Base-by-base conservation (phyloP, 1,139 yeast species). In the Taphrina betulina region DNA sequence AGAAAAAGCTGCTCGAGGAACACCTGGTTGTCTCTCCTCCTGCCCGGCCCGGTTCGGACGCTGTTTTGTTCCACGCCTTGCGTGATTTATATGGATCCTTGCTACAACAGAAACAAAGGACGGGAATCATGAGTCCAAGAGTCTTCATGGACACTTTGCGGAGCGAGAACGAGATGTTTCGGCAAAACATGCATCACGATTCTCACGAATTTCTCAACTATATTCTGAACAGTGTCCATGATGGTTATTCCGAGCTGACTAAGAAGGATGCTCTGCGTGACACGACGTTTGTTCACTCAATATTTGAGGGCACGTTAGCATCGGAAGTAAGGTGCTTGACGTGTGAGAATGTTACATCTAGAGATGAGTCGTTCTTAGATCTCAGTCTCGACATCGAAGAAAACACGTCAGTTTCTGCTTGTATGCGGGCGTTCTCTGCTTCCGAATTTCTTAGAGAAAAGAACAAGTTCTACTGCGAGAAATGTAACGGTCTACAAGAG, bases 171-270 rank as follows among this genome's bases (percentile, higher is more conserved):
- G 56, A 43, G 23, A 52, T 52, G 56, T 92, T 92, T 68, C 76
- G 95, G 61, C 85, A 89, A 60, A 82, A 85, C 53, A 89, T 90
- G 95, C 98, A 92, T 69, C 98, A 92, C 67, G 98, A 92, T 73
- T 96, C 98, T 2, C 98, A 92, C 70, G 98, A 92, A 69, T 92
- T 92, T 69, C 78, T 89, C 67, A 90, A 90, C 68, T 90, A 87
- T 66, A 70, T 90, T 62, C 75, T 92, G 54, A 92, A 92, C 69
- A 86, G 83, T 62, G 79, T 87, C 28, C 81, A 89, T 58, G 98
- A 92, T 63, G 76, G 79, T 34, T 70, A 86, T 29, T 81, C 79
- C 57, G 67, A 40, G 12, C 60, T 60, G 45, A 61, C 60, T 19
- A 38, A 61, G 53, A 37, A 51, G 20, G 46, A 53, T 23, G 42